Conservation (phyloP, 331 rosid genomes). For the Acacia concinna region DNA sequence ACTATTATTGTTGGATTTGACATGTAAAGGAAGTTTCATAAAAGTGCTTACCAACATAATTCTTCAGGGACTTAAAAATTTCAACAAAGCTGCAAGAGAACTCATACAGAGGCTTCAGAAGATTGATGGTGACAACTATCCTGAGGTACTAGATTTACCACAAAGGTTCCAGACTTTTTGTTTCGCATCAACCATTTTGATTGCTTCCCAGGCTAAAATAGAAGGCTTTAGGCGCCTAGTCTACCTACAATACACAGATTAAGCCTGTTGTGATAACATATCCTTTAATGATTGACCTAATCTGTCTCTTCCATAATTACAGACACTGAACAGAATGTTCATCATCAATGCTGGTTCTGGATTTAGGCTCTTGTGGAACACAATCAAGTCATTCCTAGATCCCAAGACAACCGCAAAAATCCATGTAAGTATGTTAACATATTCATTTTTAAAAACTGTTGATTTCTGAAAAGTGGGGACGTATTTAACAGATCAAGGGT, state of each 20-base stretch:
- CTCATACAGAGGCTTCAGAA: slow-evolving; percentile 84
- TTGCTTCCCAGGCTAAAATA: slow-evolving; percentile 17
- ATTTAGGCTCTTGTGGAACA: slow-evolving; percentile 94
- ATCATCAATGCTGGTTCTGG: slow-evolving; percentile 99
- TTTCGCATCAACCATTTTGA: background rate
- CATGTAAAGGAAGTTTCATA: background rate
- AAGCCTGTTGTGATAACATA: background rate
- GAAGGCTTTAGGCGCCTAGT: background rate
- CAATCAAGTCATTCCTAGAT: slow-evolving; percentile 88
- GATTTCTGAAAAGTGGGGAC: slow-evolving; percentile 17
- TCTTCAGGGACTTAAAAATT: slow-evolving; percentile 71
- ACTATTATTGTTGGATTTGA: background rate
- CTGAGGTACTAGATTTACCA: slow-evolving; percentile 62
- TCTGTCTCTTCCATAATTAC: background rate
- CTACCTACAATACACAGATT: background rate
- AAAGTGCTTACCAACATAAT: slow-evolving; percentile 25
- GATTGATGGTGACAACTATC: slow-evolving; percentile 94
- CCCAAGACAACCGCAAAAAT: slow-evolving; percentile 93
- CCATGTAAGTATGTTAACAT: slow-evolving; percentile 52
- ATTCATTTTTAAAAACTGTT: background rate
- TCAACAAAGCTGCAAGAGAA: slow-evolving; percentile 92
- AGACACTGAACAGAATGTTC: slow-evolving; percentile 94
- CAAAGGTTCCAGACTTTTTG: background rate
- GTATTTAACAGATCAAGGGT: slow-evolving; percentile 30
- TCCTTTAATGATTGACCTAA: background rate